A percentile compares a stretch with the other conserved stretches of the same genome.
phyloP scores from a whole-genome alignment of 768 basidiomycete species.

The Suillus discolor region DNA sequence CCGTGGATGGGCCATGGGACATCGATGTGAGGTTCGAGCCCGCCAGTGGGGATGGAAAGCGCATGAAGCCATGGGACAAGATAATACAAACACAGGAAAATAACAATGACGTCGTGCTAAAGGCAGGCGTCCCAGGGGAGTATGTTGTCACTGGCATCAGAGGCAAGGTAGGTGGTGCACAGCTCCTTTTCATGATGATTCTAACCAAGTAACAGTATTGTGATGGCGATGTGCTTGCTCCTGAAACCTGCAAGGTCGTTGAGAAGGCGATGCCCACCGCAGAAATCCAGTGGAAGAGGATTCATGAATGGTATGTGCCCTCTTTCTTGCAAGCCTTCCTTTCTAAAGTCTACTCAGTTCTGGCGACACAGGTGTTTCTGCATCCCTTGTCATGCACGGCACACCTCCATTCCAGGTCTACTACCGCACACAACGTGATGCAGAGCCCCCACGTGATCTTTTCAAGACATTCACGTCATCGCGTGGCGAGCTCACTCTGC shows the following conservation, averaged over 20 bases:
- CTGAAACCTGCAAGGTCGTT: conserved; percentile 76
- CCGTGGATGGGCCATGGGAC: conserved; percentile 70
- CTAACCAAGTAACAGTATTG: conserved; percentile 55
- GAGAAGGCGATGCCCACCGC: conserved; percentile 79
- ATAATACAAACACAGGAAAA: conserved; percentile 52
- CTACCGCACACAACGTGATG: conserved; percentile 75
- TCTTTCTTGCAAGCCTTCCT: conserved; percentile 9
- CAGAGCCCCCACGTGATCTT: conserved; percentile 60
- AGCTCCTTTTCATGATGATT: background rate
- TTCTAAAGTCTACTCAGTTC: conserved; percentile 50
- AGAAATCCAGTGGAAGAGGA: conserved; percentile 85
- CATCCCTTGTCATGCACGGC: conserved; percentile 83
- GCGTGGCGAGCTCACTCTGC: conserved; percentile 78
- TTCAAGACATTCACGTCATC: conserved; percentile 65
- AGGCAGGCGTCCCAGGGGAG: conserved; percentile 68
- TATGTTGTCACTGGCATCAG: conserved; percentile 72
- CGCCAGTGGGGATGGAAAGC: conserved; percentile 39
- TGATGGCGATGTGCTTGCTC: conserved; percentile 79
- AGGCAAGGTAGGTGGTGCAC: conserved; percentile 54
- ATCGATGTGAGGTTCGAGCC: conserved; percentile 67
- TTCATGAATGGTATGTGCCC: conserved; percentile 77
- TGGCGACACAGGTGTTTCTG: conserved; percentile 90
- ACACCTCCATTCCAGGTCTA: conserved; percentile 87
- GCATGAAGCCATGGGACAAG: conserved; percentile 64
- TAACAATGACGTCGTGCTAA: conserved; percentile 47